These are phyloP conservation scores for Boletus subcaerulescens DNA, from an alignment of 768 basidiomycete species.

Conservation along the genomic window DNA sequence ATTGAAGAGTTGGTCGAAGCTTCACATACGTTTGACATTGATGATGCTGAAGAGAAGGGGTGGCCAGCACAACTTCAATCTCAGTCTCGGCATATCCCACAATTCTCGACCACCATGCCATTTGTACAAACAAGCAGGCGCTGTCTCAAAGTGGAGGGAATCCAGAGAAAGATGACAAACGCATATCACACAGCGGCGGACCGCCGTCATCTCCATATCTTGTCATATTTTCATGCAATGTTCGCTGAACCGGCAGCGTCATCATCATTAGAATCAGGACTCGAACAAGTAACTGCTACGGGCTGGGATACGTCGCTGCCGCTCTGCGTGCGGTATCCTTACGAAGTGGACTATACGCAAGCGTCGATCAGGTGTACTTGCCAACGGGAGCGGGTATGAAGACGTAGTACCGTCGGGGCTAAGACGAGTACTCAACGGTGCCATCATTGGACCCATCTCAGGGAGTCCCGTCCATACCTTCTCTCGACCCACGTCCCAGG, in stretches of 20 bases:
- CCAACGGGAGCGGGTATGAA: slow-evolving; percentile 75
- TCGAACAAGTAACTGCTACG: slow-evolving; percentile 37
- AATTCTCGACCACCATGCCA: neutral
- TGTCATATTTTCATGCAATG: slow-evolving; percentile 74
- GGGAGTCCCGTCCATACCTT: neutral
- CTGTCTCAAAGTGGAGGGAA: slow-evolving; percentile 35
- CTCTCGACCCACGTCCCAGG: neutral
- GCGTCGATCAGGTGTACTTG: slow-evolving; percentile 61
- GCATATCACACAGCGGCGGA: slow-evolving; percentile 51
- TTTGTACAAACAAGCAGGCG: neutral
- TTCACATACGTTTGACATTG: slow-evolving; percentile 31
- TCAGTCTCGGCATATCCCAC: slow-evolving; percentile 6
- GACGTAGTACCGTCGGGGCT: slow-evolving; percentile 75
- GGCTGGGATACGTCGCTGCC: slow-evolving; percentile 70
- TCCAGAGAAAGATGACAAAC: slow-evolving; percentile 37
- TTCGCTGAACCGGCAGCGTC: slow-evolving; percentile 33
- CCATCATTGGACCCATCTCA: slow-evolving; percentile 71
- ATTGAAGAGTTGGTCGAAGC: slow-evolving; percentile 69
- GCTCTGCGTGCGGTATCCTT: slow-evolving; percentile 67
- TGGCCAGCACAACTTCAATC: slow-evolving; percentile 13
- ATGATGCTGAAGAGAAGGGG: slow-evolving; percentile 19
- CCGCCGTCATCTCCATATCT: slow-evolving; percentile 62
- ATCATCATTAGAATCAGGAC: slow-evolving; percentile 11
- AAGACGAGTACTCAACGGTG: slow-evolving; percentile 69
- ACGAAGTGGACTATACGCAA: slow-evolving; percentile 56